Conservation (phyloP, 2,329 filamentous ascomycete genomes). For the Ophiostoma novo-ulmi region DNA sequence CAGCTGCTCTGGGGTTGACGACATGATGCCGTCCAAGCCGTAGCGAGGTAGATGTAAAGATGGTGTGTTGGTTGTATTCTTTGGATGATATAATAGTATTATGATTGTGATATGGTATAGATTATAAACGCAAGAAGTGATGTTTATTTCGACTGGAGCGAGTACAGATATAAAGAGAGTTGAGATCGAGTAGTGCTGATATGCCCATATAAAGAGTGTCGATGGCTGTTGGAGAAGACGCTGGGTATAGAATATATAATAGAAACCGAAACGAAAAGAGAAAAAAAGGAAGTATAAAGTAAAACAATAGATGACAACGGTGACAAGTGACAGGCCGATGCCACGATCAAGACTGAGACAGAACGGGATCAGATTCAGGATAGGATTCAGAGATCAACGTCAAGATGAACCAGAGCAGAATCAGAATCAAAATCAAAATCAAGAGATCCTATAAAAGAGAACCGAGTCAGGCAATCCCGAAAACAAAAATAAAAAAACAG, state of each 20-base stretch:
- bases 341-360: conserved; percentile 5
- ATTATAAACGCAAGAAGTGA: not conserved
- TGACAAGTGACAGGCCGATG: not conserved
- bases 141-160: not conserved
- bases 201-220: not conserved
- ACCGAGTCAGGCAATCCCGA: not conserved
- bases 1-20: conserved; percentile 20
- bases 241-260: not conserved
- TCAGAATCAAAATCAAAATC: not conserved
- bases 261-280: not conserved
- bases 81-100: not conserved
- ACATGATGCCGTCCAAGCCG: conserved; percentile 15
- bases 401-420: not conserved
- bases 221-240: not conserved
- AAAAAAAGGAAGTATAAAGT: not conserved
- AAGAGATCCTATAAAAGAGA: not conserved
- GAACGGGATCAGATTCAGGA: not conserved
- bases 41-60: not conserved
- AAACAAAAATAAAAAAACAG: not conserved
- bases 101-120: not conserved
- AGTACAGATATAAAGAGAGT: not conserved
- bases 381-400: not conserved
- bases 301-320: not conserved
- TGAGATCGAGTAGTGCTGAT: not conserved
- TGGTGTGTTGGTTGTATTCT: not conserved